These are phyloP conservation scores for Macrotyloma uniflorum DNA, from an alignment of 306 rosid genomes.

Conservation along the genomic window DNA sequence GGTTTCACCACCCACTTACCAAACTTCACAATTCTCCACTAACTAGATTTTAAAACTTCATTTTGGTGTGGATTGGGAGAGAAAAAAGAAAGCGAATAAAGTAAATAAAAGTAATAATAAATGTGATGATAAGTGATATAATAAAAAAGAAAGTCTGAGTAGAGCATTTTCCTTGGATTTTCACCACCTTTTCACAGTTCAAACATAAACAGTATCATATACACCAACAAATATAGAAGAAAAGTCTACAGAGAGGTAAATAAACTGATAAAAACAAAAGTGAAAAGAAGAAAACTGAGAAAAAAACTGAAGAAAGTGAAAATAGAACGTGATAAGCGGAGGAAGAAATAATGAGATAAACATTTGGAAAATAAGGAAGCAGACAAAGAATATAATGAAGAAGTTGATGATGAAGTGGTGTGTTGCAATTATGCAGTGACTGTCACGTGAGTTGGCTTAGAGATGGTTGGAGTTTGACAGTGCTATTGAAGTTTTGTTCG, in stretches of 20 bases:
- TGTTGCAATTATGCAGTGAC: slow-evolving; percentile 5
- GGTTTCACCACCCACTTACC: not conserved
- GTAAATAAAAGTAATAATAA: not conserved
- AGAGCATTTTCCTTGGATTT: no score
- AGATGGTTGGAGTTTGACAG: not conserved
- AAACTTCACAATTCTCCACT: not conserved
- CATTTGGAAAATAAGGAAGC: not conserved
- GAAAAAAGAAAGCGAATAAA: not conserved
- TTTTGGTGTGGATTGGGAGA: not conserved
- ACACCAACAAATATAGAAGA: not conserved
- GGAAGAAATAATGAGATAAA: not conserved
- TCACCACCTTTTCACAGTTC: not conserved
- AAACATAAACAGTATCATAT: not conserved
- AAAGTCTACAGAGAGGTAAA: not conserved
- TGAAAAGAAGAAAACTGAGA: not conserved
- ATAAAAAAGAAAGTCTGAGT: not conserved
- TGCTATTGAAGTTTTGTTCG: slow-evolving; percentile 31
- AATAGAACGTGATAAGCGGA: not conserved
- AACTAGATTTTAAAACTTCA: not conserved
- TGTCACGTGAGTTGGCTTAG: slow-evolving; percentile 27
- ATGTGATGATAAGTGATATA: not conserved
- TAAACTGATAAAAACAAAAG: not conserved
- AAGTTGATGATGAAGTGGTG: slow-evolving; percentile 4
- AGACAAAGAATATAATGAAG: not conserved
- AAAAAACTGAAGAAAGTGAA: not conserved